Evolutionary conservation across 352 stramenopile species (phyloP).

Genomic region (Pythium diclinum): DNA sequence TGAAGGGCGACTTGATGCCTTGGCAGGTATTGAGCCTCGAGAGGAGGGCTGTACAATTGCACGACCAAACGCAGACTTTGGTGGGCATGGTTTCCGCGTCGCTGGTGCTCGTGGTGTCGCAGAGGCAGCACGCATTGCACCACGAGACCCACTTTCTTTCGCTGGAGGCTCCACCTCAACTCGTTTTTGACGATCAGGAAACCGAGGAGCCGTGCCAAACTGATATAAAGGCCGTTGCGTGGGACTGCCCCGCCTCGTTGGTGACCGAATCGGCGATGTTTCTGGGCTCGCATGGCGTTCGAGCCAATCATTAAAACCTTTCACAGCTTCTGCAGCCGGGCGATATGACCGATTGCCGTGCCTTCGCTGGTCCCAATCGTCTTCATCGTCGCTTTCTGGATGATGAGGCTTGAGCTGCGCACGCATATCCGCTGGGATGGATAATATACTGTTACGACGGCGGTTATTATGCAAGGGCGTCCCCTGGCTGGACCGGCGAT

Average conservation of each 20-base stretch:
- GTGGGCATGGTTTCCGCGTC: neutral
- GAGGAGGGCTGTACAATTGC: neutral
- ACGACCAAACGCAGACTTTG: conserved; percentile 14
- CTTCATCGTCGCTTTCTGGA: conserved; percentile 11
- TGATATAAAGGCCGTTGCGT: neutral
- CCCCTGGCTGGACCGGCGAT: conserved; percentile 1
- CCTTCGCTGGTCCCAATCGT: neutral
- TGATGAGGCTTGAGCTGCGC: conserved; percentile 10
- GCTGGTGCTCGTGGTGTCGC: neutral
- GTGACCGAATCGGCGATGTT: conserved; percentile 17
- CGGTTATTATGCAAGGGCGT: conserved; percentile 1
- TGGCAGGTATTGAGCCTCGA: neutral
- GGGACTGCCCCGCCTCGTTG: neutral
- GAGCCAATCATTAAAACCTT: conserved; percentile 43
- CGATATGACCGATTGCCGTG: neutral
- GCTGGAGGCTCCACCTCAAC: neutral
- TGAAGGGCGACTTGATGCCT: neutral
- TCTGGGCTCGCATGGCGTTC: conserved; percentile 17
- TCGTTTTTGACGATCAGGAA: neutral
- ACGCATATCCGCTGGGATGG: conserved; percentile 7
- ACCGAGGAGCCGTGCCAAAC: conserved; percentile 13
- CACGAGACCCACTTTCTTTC: conserved; percentile 2
- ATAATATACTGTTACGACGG: conserved; percentile 7
- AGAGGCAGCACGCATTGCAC: neutral
- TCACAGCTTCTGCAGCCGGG: conserved; percentile 25